phyloP scores from a whole-genome alignment of 345 rosid genomes.

The Eucalyptus curtisii region DNA sequence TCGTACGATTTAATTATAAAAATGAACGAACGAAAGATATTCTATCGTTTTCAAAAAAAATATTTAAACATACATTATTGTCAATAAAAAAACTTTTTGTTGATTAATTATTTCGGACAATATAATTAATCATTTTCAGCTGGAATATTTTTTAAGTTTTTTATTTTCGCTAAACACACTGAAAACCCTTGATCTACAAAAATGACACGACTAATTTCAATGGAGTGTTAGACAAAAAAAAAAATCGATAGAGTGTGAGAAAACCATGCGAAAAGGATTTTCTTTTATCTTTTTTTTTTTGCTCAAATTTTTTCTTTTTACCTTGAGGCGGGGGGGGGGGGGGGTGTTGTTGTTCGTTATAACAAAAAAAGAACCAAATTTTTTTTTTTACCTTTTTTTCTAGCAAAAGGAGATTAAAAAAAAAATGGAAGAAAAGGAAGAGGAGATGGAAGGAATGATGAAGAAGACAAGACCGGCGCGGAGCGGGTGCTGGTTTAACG shows the following conservation, averaged over 20 bases:
- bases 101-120: too few relatives aligned
- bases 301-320: too few relatives aligned
- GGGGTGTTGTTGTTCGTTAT: background rate
- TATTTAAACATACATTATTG: too few relatives aligned
- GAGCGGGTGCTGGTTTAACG: background rate
- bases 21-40: rapidly evolving
- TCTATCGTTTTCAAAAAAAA: rapidly evolving
- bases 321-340: background rate
- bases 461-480: background rate
- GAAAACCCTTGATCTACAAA: background rate
- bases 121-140: rapidly evolving
- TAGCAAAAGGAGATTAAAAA: too few relatives aligned
- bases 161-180: rapidly evolving
- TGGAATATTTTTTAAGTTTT: too few relatives aligned
- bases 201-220: too few relatives aligned
- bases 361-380: background rate
- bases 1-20: too few relatives aligned
- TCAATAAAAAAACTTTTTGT: rapidly evolving
- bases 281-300: too few relatives aligned
- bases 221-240: too few relatives aligned
- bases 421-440: background rate
- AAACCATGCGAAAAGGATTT: background rate
- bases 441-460: background rate
- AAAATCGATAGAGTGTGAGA: background rate
- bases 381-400: too few relatives aligned